Evolutionary conservation across 179 eudicot genomes (phyloP).

Genomic region (Silene vulgaris): DNA sequence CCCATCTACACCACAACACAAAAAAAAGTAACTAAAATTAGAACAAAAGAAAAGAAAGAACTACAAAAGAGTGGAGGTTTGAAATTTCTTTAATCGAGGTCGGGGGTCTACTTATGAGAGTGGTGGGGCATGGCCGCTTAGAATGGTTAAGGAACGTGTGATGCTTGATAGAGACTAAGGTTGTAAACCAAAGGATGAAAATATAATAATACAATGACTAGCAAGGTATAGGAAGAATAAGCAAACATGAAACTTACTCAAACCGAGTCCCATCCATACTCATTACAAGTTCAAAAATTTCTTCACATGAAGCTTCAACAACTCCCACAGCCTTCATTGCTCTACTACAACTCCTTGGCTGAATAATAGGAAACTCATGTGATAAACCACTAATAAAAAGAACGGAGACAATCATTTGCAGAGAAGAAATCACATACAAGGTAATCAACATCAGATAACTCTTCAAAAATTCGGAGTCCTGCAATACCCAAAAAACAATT

Average conservation of each 20-base stretch:
- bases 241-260: constrained; percentile 59
- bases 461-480: constrained; percentile 99
- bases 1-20: constrained; percentile 65
- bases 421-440: constrained; percentile 49
- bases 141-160: no score
- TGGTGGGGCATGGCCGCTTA: no score
- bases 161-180: no score
- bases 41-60: not conserved
- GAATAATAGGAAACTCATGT: constrained; percentile 22
- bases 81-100: no score
- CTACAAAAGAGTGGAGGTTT: not conserved
- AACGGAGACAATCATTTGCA: constrained; percentile 1
- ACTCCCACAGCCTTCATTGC: constrained; percentile 99
- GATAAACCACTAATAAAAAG: constrained; percentile 17
- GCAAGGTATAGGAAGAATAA: no score
- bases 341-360: constrained; percentile 99
- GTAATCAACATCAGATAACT: constrained; percentile 90
- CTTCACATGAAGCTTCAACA: constrained; percentile 96
- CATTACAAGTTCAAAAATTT: constrained; percentile 95
- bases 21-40: not conserved
- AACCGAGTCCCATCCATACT: constrained; percentile 95
- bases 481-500: constrained; percentile 24
- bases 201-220: no score
- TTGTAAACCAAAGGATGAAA: no score
- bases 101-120: no score